A percentile compares a stretch with the other conserved stretches of the same genome.
phyloP scores from a whole-genome alignment of 768 basidiomycete species.

The Tephrocybe sp. region DNA sequence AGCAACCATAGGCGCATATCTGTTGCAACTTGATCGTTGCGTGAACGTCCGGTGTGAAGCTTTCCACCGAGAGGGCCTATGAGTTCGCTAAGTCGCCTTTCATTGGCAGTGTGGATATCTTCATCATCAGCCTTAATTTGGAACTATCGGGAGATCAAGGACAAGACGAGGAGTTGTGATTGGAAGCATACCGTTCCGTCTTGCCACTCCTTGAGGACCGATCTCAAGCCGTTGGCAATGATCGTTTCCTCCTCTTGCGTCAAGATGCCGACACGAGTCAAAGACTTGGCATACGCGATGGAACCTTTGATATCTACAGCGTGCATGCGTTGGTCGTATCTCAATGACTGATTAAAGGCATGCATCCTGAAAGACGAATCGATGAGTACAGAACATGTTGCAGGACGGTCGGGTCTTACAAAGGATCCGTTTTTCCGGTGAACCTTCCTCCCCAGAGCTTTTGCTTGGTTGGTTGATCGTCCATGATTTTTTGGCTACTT shows the following conservation, averaged over 20 bases:
- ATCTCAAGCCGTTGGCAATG: conserved; percentile 72
- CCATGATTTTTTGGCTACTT: conserved; percentile 22
- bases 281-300: conserved; percentile 91
- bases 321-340: conserved; percentile 94
- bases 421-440: conserved; percentile 85
- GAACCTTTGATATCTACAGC: conserved; percentile 90
- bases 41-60: conserved; percentile 93
- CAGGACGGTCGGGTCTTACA: conserved; percentile 45
- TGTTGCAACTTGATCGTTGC: conserved; percentile 98
- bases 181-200: conserved; percentile 58
- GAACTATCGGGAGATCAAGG: conserved; percentile 51
- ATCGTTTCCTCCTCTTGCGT: conserved; percentile 70
- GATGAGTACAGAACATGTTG: neutral
- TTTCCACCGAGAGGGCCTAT: conserved; percentile 94
- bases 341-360: conserved; percentile 94
- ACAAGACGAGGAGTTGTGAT: neutral
- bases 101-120: conserved; percentile 99
- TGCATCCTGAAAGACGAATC: conserved; percentile 71
- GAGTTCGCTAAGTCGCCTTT: conserved; percentile 89
- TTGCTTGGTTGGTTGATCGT: conserved; percentile 49
- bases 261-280: conserved; percentile 79
- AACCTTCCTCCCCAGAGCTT: conserved; percentile 91
- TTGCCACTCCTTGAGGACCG: conserved; percentile 86
- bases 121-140: conserved; percentile 83
- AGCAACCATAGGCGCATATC: conserved; percentile 98